These are phyloP conservation scores for Hevea brasiliensis DNA, from an alignment of 345 rosid species.

Conservation along the genomic window DNA sequence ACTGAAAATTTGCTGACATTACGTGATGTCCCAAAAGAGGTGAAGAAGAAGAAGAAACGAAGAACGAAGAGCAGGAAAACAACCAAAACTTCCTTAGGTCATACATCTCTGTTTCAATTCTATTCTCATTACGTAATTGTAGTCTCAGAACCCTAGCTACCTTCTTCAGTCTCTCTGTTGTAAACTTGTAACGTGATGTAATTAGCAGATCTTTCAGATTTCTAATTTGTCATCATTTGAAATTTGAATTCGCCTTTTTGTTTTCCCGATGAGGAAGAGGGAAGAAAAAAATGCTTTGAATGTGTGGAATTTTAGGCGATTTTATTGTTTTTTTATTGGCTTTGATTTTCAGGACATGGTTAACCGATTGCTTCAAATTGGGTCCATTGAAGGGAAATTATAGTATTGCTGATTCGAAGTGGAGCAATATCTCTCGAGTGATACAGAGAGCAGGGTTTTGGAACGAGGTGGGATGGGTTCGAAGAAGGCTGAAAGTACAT, in stretches of 20 bases:
- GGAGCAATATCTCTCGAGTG: not conserved
- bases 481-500: constrained; percentile 60
- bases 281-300: constrained; percentile 25
- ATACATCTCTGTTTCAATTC: too few species aligned
- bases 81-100: not conserved
- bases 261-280: constrained; percentile 13
- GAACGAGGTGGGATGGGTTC: constrained; percentile 22
- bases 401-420: constrained; percentile 2
- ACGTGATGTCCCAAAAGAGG: constrained; percentile 3
- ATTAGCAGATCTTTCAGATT: constrained; percentile 5
- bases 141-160: constrained; percentile 10
- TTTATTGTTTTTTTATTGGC: not conserved
- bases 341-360: constrained; percentile 11
- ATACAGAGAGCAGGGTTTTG: not conserved
- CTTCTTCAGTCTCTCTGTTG: not conserved
- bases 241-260: constrained; percentile 2
- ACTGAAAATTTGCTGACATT: constrained; percentile 17
- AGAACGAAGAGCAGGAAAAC: not conserved
- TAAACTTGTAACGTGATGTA: not conserved
- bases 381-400: not conserved
- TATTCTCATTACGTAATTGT: not conserved
- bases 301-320: constrained; percentile 11
- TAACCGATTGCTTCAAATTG: not conserved
- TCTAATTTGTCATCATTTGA: not conserved
- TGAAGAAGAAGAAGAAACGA: not conserved